Base-by-base conservation (phyloP, 352 stramenopile genomes). In the Pythium aphanidermatum region DNA sequence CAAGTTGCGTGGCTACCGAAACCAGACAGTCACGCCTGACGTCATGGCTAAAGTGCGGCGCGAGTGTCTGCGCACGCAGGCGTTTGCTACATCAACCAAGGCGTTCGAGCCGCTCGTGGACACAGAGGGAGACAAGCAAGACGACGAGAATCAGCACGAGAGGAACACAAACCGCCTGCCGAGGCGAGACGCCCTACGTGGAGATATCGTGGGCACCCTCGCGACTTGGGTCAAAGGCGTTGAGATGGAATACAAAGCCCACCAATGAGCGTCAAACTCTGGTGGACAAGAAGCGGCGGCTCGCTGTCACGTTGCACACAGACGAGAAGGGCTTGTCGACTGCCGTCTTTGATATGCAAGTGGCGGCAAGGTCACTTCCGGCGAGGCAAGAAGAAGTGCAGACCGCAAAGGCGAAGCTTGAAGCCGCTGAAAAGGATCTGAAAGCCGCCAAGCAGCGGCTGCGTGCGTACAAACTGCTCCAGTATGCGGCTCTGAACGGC, bases 1-100 rank as follows among this genome's bases (percentile, higher is more conserved):
- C 28, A 65, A 70, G 6, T 43, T 92, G 25, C 58, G 79, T 4
- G 52, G 66, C 0, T 86, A 86, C 43, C 59, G 67, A 0, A 63
- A 83, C 16, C 70, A 77, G 16, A 37, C 31, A 1, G 51, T 89
- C 20, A 63, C 71, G 0, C 53, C 77, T 1, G 77, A 92, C 7
- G 67, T 92, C 11, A 88, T 89, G 64, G 60, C 73, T 0, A 92
- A 92, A 58, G 74, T 86, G 16, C 65, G 80, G 11, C 70, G 80
- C 10, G 80, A 92, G 48, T 89, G 76, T 44, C 36, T 88, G 10
- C 67, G 70, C 19, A 71, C 69, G 1, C 53, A 49, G 0, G 70
- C 64, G 1, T 88, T 86, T 46, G 35, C 51, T 14, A 58, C 46
- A 7, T 64, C 58, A 10, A 61, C 70, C 0, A 29, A 19, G 2